These are phyloP conservation scores for Syzygium syzygioides DNA, from an alignment of 441 rosid species.

Conservation along the genomic window DNA sequence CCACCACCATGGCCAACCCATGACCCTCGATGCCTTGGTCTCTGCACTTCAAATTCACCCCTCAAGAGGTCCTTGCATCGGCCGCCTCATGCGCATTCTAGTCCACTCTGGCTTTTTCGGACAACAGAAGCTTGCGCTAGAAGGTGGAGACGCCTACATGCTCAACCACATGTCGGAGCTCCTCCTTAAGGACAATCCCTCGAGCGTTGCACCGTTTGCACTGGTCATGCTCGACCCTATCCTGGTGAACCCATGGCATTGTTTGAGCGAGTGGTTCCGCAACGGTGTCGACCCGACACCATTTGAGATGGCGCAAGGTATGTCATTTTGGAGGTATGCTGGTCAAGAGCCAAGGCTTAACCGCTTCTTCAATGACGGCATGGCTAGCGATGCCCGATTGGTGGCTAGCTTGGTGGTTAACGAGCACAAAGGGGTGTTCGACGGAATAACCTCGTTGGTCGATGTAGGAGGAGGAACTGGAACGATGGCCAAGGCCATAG, in stretches of 20 bases:
- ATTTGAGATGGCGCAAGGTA: constrained; percentile 11
- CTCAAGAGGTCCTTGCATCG: background rate
- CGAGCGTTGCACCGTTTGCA: background rate
- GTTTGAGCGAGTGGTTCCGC: background rate
- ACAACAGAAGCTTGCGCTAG: background rate
- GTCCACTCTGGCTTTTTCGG: background rate
- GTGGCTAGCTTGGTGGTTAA: constrained; percentile 4
- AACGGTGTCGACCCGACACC: background rate
- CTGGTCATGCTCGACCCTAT: background rate
- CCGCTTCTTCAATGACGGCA: constrained; percentile 16
- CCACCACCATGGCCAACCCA: background rate
- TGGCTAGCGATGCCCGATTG: constrained; percentile 25
- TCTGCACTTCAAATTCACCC: background rate
- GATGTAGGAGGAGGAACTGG: constrained; percentile 43
- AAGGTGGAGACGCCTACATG: background rate
- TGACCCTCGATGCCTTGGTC: background rate
- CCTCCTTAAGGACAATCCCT: background rate
- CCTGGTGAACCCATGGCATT: background rate
- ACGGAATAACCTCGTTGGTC: constrained; percentile 7
- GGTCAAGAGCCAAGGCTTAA: constrained; percentile 1
- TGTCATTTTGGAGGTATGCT: constrained; percentile 12
- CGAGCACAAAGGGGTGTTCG: constrained; percentile 18
- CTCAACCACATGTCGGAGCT: background rate
- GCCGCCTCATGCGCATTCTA: background rate
- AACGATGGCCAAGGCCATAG: background rate